Percentiles rank a stretch among this genome's conserved stretches.
These are phyloP conservation scores for Boechera stricta DNA, from an alignment of 345 rosid genomes.

Conservation along the genomic window DNA sequence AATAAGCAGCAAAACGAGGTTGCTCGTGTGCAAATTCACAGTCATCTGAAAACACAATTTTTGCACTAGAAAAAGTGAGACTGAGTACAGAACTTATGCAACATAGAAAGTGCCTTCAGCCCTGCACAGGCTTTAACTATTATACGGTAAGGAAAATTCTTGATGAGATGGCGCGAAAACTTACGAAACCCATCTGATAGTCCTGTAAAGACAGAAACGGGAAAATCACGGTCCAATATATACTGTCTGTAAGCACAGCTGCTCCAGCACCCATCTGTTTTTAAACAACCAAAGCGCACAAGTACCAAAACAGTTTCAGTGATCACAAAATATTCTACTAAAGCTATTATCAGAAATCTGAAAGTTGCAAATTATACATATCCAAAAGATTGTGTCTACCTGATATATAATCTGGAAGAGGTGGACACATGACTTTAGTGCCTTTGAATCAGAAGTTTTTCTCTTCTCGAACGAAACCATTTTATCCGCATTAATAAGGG, in stretches of 20 bases:
- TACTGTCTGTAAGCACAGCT: constrained; percentile 64
- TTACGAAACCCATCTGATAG: constrained; percentile 59
- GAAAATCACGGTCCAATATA: constrained; percentile 71
- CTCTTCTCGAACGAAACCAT: constrained; percentile 30
- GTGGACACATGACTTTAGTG: constrained; percentile 43
- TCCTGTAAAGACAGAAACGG: constrained; percentile 65
- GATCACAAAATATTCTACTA: neutral
- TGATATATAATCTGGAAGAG: constrained; percentile 70
- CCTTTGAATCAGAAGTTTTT: constrained; percentile 34
- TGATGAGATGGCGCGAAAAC: constrained; percentile 24
- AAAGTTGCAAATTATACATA: neutral
- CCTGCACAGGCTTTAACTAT: neutral
- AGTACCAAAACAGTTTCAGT: neutral
- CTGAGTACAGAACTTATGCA: neutral
- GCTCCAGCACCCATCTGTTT: constrained; percentile 67
- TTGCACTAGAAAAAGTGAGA: neutral
- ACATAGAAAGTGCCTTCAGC: neutral
- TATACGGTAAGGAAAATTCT: neutral
- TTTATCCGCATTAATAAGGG: constrained; percentile 47
- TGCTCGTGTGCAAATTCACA: constrained; percentile 66
- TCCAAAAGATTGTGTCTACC: constrained; percentile 40
- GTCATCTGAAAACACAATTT: constrained; percentile 55
- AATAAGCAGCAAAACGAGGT: constrained; percentile 59
- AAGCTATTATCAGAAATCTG: neutral
- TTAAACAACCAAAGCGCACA: constrained; percentile 21